Evolutionary conservation across 495 filamentous ascomycete genomes (phyloP), one percentile per base, ranked within the genome.

Genomic region (Penicillium nucicola): DNA sequence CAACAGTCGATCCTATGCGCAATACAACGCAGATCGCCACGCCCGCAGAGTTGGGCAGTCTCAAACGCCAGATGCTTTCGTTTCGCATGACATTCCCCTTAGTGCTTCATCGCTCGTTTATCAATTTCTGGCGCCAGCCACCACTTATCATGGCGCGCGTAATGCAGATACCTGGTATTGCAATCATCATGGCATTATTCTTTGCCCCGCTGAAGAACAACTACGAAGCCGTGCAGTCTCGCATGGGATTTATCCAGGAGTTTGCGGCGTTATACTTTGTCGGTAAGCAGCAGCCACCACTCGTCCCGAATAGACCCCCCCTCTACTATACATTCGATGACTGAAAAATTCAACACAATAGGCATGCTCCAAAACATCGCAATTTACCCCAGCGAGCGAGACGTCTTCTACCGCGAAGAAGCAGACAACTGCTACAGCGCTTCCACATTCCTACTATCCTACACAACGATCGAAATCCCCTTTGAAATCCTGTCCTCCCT

Each of bases 281-380:
- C 4, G 85, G 73, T 66, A 82, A 57, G 80, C 86, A 55, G 57
- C 84, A 33, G 64, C 70, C n/a, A 20, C 7, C 15, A 4, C 14
- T n/a, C 2, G n/a, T 47, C 15, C 15, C 15, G 10, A 5, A 28
- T 19, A 8, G 9, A 32, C 11, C 15, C 10, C 19, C 19, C 12
- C 12, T 13, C 42, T 44, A 22, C 34, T 22, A 28, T 9, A 8
- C 25, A 4, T 6, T 8, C 25, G 25, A 28, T 28, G 6, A 44
- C 33, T 55, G 5, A 45, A 1, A 5, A 70, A 77, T 15, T 4
- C 11, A 5, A 20, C 10, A 6, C 25, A 52, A 72, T 82, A 40
- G 86, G 84, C 5, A 88, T 90, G 86, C 74, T 89, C 5, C 84
- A 90, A 57, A 89, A 89, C 55, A 80, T 89, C 14, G 81, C 84